Conservation (phyloP, 2,329 filamentous ascomycete species). For the Fusarium transvaalense region DNA sequence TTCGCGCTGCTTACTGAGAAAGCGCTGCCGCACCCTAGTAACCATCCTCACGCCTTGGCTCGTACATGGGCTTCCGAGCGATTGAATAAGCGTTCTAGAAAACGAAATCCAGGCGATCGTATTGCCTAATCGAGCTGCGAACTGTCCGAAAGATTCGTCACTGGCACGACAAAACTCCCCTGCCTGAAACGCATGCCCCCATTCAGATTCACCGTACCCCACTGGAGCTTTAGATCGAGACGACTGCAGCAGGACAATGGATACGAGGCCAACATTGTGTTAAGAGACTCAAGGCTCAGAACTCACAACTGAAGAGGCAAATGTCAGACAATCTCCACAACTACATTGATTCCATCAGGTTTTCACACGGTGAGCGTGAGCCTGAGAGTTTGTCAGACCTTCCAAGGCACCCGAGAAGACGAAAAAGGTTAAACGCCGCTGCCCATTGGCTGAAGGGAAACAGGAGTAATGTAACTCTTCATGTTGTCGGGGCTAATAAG, state of each 20-base stretch:
- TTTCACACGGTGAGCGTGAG: conserved; percentile 4
- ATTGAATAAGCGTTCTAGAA: conserved; percentile 25
- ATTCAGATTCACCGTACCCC: neutral
- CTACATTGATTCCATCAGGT: conserved; percentile 26
- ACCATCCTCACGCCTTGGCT: neutral
- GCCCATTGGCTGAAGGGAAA: conserved; percentile 21
- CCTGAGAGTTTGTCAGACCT: conserved; percentile 18
- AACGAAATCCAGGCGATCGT: neutral
- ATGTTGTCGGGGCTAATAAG: conserved; percentile 21
- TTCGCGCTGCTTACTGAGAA: conserved; percentile 37
- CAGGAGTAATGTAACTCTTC: conserved; percentile 20
- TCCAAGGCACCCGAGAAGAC: conserved; percentile 12
- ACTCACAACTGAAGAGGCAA: conserved; percentile 3
- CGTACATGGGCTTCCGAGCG: conserved; percentile 9
- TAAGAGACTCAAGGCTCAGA: neutral
- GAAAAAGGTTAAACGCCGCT: neutral
- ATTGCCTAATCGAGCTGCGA: neutral
- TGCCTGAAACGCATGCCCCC: conserved; percentile 1
- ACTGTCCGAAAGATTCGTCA: neutral
- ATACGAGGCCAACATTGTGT: neutral
- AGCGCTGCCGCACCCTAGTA: conserved; percentile 18
- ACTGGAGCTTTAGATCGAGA: neutral
- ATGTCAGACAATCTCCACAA: conserved; percentile 34
- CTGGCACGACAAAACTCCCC: neutral
- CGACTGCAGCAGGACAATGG: neutral